Evolutionary conservation across 1,284 basidiomycete genomes (phyloP).

Genomic region (Peniophora sp.): DNA sequence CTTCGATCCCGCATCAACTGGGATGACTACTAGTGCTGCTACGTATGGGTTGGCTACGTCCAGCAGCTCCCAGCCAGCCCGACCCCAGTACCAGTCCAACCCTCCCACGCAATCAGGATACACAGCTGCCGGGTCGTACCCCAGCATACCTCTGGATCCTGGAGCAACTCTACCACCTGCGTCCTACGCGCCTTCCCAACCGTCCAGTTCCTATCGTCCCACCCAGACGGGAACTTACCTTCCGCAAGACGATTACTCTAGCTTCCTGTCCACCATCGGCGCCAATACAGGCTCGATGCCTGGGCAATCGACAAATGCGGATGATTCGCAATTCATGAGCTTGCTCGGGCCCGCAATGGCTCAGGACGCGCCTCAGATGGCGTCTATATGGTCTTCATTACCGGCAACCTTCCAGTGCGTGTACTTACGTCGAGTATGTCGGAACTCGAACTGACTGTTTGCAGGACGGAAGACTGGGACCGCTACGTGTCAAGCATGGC

Average conservation of each 20-base stretch:
- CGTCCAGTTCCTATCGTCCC: not conserved
- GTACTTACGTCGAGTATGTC: not conserved
- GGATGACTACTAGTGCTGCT: no score
- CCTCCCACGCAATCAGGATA: no score
- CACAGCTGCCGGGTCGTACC: no score
- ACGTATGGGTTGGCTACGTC: no score
- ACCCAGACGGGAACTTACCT: not conserved
- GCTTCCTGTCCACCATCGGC: not conserved
- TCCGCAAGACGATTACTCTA: not conserved
- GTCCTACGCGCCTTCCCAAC: not conserved
- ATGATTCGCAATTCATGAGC: not conserved
- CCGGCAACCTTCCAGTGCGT: not conserved
- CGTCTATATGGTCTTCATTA: constrained; percentile 11
- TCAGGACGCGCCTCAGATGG: constrained; percentile 32
- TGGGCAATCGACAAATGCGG: not conserved
- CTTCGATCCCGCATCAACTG: no score
- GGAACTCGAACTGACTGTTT: not conserved
- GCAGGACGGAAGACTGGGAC: constrained; percentile 1
- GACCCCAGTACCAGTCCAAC: no score
- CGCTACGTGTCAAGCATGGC: not conserved
- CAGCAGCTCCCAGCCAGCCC: no score
- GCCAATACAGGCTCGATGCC: not conserved
- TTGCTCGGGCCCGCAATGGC: not conserved
- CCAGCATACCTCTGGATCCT: no score
- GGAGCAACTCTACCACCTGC: no score